Conservation (phyloP, 768 basidiomycete species). For the Coprinellus micaceus region DNA sequence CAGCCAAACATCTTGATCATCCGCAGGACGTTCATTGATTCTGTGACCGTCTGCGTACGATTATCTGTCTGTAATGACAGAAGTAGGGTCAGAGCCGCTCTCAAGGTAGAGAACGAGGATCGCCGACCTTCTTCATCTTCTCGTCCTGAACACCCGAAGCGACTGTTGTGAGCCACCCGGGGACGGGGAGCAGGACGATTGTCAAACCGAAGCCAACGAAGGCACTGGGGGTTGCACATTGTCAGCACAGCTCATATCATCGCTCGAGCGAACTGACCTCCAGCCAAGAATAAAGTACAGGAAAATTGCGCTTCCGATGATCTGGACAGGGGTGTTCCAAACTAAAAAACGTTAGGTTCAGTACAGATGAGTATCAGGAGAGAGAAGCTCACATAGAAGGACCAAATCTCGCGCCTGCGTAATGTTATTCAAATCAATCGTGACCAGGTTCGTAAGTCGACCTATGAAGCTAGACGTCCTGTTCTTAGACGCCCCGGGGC, state of each 20-base stretch:
- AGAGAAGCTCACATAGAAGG: conserved; percentile 5
- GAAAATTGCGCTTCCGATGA: conserved; percentile 39
- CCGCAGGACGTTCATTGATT: conserved; percentile 59
- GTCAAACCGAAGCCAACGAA: conserved; percentile 6
- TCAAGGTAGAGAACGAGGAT: conserved; percentile 44
- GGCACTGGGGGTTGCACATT: background rate
- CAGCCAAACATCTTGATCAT: conserved; percentile 76
- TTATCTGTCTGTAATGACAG: conserved; percentile 43
- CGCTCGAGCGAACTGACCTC: conserved; percentile 29
- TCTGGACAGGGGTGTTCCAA: conserved; percentile 39
- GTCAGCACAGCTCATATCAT: background rate
- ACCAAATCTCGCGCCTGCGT: conserved; percentile 20
- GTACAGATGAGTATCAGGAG: background rate
- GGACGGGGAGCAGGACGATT: conserved; percentile 9
- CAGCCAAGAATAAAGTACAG: conserved; percentile 45
- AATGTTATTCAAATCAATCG: conserved; percentile 48
- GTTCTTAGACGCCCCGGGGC: conserved; percentile 2
- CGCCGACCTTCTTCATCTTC: conserved; percentile 55
- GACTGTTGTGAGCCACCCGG: conserved; percentile 35
- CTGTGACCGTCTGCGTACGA: conserved; percentile 59
- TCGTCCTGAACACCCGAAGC: conserved; percentile 44
- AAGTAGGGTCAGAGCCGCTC: conserved; percentile 31
- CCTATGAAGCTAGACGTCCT: conserved; percentile 48
- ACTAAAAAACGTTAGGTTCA: conserved; percentile 13
- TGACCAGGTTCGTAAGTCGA: conserved; percentile 70